Evolutionary conservation across 306 rosid species (phyloP), one percentile per base, ranked within the genome.

Genomic region (Clitoria ternatea): DNA sequence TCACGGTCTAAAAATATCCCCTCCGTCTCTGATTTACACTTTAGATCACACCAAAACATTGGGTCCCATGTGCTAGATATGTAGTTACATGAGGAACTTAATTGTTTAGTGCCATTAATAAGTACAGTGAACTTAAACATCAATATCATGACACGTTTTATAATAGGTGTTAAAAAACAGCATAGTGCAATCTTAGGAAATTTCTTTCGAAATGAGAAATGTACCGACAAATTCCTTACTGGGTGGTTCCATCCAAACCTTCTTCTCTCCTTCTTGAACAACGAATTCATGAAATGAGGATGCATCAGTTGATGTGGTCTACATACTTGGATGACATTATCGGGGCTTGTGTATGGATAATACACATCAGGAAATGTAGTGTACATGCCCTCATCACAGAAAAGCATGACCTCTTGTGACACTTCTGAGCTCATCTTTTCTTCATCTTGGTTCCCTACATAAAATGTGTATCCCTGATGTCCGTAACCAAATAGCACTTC

Each of bases 21-120:
- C 14, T 4, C 19, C n/a, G n/a, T n/a, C n/a, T n/a, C n/a, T n/a
- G n/a, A n/a, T 18, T 73, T 49, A 55, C 72, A 4, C 14, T 29
- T 10, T 2, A 75, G 42, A 30, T 54, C 50, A 54, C 67, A 75
- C 35, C 6, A 1, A 53, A 43, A 30, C 2, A 2, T 4, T 23
- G 24, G 39, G 3, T 0, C 3, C 54, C 54, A 29, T 7, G 7
- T 1, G 6, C 10, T 29, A 15, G 20, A n/a, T 40, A 64, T 39
- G 48, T 42, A 30, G 5, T 32, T 13, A 9, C 67, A 54, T 1
- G 67, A 54, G 13, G 60, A 55, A 66, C 20, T 29, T 7, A 64
- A 17, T 10, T 53, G 72, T 0, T 26, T 56, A 23, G 54, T 59
- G 43, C 71, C 70, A 49, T 73, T 73, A 43, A 73, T 62, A 32